Conservation (phyloP, 164 flowering plant species). For the Magnolia sinica region DNA sequence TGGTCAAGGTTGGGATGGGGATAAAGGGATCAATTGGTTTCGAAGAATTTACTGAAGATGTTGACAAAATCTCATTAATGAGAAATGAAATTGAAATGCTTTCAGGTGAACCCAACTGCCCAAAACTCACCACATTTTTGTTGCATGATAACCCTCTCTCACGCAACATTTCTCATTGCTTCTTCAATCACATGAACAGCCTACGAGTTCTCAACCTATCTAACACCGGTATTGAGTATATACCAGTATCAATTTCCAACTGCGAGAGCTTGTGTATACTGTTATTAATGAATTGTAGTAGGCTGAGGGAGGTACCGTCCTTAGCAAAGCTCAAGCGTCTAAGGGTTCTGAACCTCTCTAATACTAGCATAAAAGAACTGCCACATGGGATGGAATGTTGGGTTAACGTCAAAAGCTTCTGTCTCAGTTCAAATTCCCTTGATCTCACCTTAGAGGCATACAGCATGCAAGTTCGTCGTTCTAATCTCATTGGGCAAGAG, state of each 20-base stretch:
- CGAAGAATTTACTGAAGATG: too few species aligned
- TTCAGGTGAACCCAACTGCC: background rate
- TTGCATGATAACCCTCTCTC: background rate
- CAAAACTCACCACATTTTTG: background rate
- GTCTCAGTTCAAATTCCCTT: background rate
- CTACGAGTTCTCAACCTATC: conserved; percentile 3
- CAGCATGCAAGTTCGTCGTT: background rate
- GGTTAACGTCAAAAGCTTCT: background rate
- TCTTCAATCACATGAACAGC: background rate
- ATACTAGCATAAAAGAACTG: background rate
- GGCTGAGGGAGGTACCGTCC: background rate
- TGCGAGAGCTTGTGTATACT: background rate
- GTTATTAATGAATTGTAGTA: background rate
- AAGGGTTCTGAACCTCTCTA: background rate
- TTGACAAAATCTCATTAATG: too few species aligned
- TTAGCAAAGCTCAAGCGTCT: background rate
- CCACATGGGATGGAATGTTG: background rate
- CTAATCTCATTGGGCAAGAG: background rate
- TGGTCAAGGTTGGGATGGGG: too few species aligned
- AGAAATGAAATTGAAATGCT: background rate
- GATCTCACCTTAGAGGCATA: background rate
- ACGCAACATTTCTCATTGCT: background rate
- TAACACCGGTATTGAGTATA: background rate
- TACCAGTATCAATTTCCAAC: conserved; percentile 1
- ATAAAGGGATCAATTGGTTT: too few species aligned